Conservation (phyloP, 1,284 basidiomycete species). For the Pyrrhoderma lamaoense region DNA sequence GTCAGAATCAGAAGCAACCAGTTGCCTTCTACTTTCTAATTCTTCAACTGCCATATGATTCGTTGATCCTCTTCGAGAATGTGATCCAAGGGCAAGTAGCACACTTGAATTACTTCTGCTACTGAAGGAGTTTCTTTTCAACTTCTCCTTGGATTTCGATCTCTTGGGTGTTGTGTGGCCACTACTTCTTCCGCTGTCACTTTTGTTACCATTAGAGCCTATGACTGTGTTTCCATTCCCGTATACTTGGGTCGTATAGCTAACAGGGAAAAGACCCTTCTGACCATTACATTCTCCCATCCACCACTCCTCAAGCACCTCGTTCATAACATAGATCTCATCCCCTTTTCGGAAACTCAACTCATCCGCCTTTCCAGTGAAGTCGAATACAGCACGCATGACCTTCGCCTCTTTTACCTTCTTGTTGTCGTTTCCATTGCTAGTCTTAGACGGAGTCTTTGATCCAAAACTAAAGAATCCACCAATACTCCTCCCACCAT, state of each 20-base stretch:
- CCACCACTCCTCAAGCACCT: constrained; percentile 82
- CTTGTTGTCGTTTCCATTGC: neutral
- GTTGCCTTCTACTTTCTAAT: neutral
- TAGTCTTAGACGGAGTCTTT: neutral
- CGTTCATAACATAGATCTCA: constrained; percentile 64
- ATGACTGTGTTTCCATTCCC: constrained; percentile 11
- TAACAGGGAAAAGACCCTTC: constrained; percentile 70
- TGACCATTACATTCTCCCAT: constrained; percentile 61
- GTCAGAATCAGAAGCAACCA: neutral
- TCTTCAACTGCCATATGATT: no score
- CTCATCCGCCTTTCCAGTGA: constrained; percentile 61
- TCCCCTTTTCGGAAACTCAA: constrained; percentile 65
- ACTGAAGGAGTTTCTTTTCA: no score
- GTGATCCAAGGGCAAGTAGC: no score
- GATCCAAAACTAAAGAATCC: neutral
- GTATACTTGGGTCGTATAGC: constrained; percentile 55
- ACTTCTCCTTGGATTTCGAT: no score
- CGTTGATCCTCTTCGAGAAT: no score
- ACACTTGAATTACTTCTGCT: no score
- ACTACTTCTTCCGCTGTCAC: neutral
- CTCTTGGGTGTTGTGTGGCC: no score
- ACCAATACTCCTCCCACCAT: constrained; percentile 26
- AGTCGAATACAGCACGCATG: constrained; percentile 69
- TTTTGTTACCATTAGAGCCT: constrained; percentile 11
- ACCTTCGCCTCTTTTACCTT: constrained; percentile 35